Evolutionary conservation across 345 rosid species (phyloP).

Genomic region (Salix purpurea): DNA sequence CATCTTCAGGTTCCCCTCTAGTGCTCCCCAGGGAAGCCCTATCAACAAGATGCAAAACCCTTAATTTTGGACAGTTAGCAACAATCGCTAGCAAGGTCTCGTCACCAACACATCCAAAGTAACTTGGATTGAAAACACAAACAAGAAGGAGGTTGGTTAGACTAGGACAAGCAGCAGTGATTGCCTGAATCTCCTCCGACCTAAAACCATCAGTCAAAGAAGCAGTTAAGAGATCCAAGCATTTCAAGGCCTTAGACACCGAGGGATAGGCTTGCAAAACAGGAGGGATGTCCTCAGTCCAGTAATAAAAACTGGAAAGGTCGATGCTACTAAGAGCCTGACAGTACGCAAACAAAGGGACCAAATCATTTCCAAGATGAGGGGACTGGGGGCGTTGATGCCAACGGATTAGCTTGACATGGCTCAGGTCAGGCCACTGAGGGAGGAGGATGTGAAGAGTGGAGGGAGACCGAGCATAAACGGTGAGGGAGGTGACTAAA

Average conservation of each 20-base stretch:
- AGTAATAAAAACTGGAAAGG: slow-evolving; percentile 74
- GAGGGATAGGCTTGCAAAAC: slow-evolving; percentile 49
- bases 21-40: slow-evolving; percentile 38
- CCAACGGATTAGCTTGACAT: slow-evolving; percentile 77
- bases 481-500: slow-evolving; percentile 34
- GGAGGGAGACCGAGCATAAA: slow-evolving; percentile 55
- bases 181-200: slow-evolving; percentile 53
- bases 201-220: slow-evolving; percentile 72
- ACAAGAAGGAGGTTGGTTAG: slow-evolving; percentile 53
- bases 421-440: slow-evolving; percentile 59
- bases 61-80: slow-evolving; percentile 51
- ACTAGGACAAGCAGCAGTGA: slow-evolving; percentile 60
- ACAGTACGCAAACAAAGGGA: slow-evolving; percentile 50
- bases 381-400: slow-evolving; percentile 53
- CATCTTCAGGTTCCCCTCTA: slow-evolving; percentile 43
- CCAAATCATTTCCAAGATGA: slow-evolving; percentile 53
- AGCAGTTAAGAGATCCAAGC: slow-evolving; percentile 61
- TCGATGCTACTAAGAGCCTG: slow-evolving; percentile 41
- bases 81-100: slow-evolving; percentile 62
- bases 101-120: slow-evolving; percentile 67
- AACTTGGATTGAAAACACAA: slow-evolving; percentile 74
- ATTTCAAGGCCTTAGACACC: slow-evolving; percentile 38
- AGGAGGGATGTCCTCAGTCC: slow-evolving; percentile 89
- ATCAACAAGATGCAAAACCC: slow-evolving; percentile 64
- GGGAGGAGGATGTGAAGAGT: slow-evolving; percentile 52